These are phyloP conservation scores for Dipteronia dyeriana DNA, from an alignment of 345 rosid genomes.

Conservation along the genomic window DNA sequence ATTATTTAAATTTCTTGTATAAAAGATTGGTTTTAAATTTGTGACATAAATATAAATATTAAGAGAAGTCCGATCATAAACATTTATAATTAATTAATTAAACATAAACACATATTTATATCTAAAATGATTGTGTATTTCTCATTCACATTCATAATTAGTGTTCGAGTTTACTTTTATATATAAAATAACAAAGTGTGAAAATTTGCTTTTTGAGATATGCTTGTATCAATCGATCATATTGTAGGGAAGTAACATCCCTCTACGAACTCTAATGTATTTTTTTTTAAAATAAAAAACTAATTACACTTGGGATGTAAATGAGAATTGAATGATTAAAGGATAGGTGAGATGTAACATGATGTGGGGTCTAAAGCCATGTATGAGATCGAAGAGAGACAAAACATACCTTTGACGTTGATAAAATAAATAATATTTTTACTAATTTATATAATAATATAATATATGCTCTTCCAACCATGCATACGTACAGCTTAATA, in stretches of 20 bases:
- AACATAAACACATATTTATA: too few relatives aligned
- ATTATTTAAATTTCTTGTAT: too few relatives aligned
- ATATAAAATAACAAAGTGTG: too few relatives aligned
- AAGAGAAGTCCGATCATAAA: neutral
- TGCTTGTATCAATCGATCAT: too few relatives aligned
- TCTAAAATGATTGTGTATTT: too few relatives aligned
- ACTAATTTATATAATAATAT: neutral
- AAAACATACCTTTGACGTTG: slow-evolving; percentile 25
- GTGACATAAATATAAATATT: neutral
- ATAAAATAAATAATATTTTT: slow-evolving; percentile 1
- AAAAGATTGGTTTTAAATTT: too few relatives aligned
- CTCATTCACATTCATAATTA: too few relatives aligned
- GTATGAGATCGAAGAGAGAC: slow-evolving; percentile 20
- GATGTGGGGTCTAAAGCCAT: slow-evolving; percentile 7
- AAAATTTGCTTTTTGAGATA: too few relatives aligned
- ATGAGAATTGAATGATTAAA: slow-evolving; percentile 2
- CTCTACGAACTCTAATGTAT: too few relatives aligned
- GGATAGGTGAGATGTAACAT: slow-evolving; percentile 11
- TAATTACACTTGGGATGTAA: neutral
- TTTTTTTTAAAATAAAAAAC: too few relatives aligned
- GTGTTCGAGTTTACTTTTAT: too few relatives aligned
- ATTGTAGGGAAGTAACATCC: too few relatives aligned
- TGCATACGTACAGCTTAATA: slow-evolving; percentile 32
- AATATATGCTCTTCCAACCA: slow-evolving; percentile 14
- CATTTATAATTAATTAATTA: neutral